Evolutionary conservation across 2,329 filamentous ascomycete genomes (phyloP).

Genomic region (Aureobasidium sp.): DNA sequence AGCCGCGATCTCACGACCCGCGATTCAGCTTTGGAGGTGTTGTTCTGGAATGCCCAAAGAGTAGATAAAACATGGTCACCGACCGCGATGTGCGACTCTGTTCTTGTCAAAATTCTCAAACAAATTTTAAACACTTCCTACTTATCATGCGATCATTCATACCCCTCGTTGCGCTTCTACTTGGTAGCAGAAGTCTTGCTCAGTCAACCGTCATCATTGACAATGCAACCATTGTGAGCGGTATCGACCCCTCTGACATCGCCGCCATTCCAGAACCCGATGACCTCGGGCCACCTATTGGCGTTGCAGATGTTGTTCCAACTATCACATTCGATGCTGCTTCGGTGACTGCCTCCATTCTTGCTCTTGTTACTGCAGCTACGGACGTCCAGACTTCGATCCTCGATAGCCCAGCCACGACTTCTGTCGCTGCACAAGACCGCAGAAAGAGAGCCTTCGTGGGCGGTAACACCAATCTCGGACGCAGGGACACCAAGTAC

Average conservation of each 20-base stretch:
- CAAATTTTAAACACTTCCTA: too few species aligned
- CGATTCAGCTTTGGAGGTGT: too few species aligned
- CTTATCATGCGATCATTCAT: too few species aligned
- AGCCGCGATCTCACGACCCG: too few species aligned
- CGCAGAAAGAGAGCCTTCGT: background rate
- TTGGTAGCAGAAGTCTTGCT: too few species aligned
- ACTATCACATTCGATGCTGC: background rate
- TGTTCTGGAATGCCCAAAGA: too few species aligned
- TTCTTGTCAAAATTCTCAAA: too few species aligned
- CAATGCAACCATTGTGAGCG: background rate
- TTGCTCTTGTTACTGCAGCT: too few species aligned
- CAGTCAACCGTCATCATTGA: background rate
- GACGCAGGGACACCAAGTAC: background rate
- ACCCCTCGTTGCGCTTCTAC: too few species aligned
- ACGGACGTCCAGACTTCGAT: background rate
- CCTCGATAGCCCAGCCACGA: background rate
- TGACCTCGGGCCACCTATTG: background rate
- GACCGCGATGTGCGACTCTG: too few species aligned
- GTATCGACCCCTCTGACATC: background rate
- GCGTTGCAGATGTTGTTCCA: background rate
- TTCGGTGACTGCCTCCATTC: background rate
- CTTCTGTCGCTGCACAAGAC: background rate
- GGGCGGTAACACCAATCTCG: background rate
- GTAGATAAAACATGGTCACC: too few species aligned
- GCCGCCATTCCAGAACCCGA: background rate